Conservation (phyloP, 805 yeast species). For the Yamadazyma tumulicola region DNA sequence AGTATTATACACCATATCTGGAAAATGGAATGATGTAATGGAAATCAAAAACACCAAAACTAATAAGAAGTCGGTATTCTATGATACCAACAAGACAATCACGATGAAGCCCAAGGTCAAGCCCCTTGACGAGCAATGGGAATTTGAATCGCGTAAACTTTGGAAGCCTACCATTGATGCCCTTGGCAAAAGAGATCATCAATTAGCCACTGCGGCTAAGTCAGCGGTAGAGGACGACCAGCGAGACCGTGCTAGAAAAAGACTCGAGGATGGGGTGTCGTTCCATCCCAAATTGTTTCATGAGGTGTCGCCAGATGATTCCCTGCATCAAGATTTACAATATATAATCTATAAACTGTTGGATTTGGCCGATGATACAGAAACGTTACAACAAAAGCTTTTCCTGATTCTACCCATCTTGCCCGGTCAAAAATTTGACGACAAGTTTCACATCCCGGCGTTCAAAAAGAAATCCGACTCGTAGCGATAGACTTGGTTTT, state of each 20-base stretch:
- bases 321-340: constrained; percentile 6
- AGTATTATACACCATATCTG: constrained; percentile 62
- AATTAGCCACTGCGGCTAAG: constrained; percentile 83
- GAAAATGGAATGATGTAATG: constrained; percentile 93
- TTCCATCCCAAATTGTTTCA: constrained; percentile 75
- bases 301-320: constrained; percentile 1
- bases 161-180: constrained; percentile 86
- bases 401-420: constrained; percentile 71
- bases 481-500: neutral
- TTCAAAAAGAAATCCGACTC: constrained; percentile 38
- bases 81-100: constrained; percentile 47
- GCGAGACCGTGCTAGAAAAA: constrained; percentile 65
- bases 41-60: constrained; percentile 52
- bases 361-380: constrained; percentile 8
- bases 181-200: constrained; percentile 74
- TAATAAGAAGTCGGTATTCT: constrained; percentile 41
- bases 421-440: constrained; percentile 73
- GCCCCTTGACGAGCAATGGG: constrained; percentile 75
- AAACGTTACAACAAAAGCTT: constrained; percentile 46
- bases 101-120: constrained; percentile 68
- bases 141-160: constrained; percentile 72
- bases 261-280: constrained; percentile 74
- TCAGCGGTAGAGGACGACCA: constrained; percentile 84
- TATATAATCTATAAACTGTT: constrained; percentile 6
- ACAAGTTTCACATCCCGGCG: constrained; percentile 67